Conservation (phyloP, 352 stramenopile genomes). For the Halophytophthora polymorphica region DNA sequence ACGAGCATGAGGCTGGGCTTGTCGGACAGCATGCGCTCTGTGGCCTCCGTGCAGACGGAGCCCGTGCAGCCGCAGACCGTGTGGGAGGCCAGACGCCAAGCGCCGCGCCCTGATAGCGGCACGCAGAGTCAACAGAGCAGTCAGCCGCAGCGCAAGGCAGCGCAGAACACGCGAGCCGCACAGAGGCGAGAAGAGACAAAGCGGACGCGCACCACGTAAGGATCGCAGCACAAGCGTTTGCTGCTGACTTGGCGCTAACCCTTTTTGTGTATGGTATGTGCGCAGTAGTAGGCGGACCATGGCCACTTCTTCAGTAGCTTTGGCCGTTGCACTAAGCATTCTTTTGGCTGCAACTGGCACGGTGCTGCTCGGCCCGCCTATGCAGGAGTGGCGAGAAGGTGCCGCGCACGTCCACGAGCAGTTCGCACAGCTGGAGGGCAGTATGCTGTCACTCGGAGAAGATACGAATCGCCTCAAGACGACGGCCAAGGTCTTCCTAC, state of each 20-base stretch:
- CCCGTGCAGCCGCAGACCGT: constrained; percentile 2
- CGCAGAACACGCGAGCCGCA: no score
- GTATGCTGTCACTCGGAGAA: constrained; percentile 12
- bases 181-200: no score
- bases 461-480: constrained; percentile 18
- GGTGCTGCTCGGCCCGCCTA: neutral
- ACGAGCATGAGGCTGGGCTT: constrained; percentile 33
- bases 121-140: no score
- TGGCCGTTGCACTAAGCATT: constrained; percentile 12
- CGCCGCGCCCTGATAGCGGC: neutral
- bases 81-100: neutral
- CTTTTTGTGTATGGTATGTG: no score
- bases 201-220: no score
- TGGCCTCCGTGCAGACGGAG: constrained; percentile 18
- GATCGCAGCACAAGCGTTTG: no score
- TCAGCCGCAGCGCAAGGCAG: no score
- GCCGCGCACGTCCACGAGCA: constrained; percentile 3
- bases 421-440: constrained; percentile 29
- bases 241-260: no score
- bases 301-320: neutral
- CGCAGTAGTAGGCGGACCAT: no score
- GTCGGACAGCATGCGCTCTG: constrained; percentile 42
- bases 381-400: constrained; percentile 2
- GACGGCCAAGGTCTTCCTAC: constrained; percentile 18
- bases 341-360: constrained; percentile 7